phyloP scores from a whole-genome alignment of 2,329 filamentous ascomycete species.

The Alternaria sp. region DNA sequence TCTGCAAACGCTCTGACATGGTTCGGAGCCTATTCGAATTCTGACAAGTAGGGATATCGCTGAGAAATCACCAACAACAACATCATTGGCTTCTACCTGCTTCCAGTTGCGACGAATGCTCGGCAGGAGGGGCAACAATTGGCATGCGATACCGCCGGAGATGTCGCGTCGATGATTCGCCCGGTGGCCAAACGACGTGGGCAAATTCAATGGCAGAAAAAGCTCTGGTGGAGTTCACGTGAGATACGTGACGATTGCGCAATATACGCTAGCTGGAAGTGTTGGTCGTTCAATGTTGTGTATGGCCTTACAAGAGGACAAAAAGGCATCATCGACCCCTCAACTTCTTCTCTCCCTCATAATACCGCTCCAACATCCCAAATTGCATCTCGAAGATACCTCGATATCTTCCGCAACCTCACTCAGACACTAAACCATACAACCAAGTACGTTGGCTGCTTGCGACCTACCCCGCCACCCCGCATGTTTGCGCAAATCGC shows the following conservation, averaged over 20 bases:
- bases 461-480: conserved; percentile 35
- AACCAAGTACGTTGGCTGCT: conserved; percentile 13
- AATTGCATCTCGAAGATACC: background rate
- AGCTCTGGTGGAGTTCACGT: conserved; percentile 22
- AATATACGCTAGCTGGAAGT: conserved; percentile 41
- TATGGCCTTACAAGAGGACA: conserved; percentile 29
- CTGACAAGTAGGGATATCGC: background rate
- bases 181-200: conserved; percentile 14
- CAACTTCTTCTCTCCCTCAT: background rate
- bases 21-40: background rate
- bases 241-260: conserved; percentile 41
- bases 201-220: conserved; percentile 31
- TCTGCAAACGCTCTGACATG: background rate
- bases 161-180: conserved; percentile 27
- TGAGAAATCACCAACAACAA: background rate
- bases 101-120: conserved; percentile 16
- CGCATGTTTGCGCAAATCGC: conserved; percentile 38
- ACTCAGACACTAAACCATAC: background rate
- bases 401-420: background rate
- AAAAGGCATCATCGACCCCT: conserved; percentile 21
- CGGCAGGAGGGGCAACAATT: conserved; percentile 18
- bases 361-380: background rate
- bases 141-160: conserved; percentile 30
- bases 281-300: conserved; percentile 12
- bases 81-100: background rate